Percentiles rank a stretch among this genome's conserved stretches.
Evolutionary conservation across 345 rosid species (phyloP).

Genomic region (Rhodomyrtus tomentosa): DNA sequence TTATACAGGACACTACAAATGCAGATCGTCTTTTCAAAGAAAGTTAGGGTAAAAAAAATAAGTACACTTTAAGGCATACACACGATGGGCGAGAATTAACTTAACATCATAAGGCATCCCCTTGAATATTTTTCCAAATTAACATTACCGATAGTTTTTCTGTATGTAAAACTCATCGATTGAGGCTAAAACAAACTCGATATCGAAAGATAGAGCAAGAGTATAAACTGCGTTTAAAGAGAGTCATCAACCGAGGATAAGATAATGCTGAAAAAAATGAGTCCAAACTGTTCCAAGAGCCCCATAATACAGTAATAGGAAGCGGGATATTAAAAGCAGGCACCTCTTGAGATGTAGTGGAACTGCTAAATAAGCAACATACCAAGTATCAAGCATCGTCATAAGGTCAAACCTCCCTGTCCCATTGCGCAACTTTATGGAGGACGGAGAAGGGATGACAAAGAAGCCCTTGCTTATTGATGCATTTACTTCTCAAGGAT

Average conservation of each 20-base stretch:
- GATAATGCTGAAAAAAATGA: background rate
- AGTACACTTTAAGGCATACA: background rate
- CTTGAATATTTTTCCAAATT: background rate
- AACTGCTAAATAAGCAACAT: background rate
- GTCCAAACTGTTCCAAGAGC: background rate
- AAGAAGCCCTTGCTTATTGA: background rate
- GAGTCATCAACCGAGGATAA: background rate
- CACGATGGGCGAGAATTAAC: background rate
- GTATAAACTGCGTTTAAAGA: background rate
- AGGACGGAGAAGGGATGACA: background rate
- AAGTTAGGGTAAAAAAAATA: background rate
- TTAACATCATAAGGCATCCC: background rate
- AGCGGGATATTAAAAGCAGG: background rate
- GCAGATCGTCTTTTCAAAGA: background rate
- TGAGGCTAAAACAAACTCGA: background rate
- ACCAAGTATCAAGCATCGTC: background rate
- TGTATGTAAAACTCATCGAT: background rate
- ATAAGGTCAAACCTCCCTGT: background rate
- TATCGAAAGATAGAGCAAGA: background rate
- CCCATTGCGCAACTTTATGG: background rate
- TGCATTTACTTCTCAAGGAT: background rate
- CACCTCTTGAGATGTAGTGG: background rate
- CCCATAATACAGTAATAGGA: background rate
- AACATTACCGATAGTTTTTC: background rate
- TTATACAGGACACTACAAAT: background rate